Evolutionary conservation across 2,329 filamentous ascomycete species (phyloP).

Genomic region (Alternaria triticina): DNA sequence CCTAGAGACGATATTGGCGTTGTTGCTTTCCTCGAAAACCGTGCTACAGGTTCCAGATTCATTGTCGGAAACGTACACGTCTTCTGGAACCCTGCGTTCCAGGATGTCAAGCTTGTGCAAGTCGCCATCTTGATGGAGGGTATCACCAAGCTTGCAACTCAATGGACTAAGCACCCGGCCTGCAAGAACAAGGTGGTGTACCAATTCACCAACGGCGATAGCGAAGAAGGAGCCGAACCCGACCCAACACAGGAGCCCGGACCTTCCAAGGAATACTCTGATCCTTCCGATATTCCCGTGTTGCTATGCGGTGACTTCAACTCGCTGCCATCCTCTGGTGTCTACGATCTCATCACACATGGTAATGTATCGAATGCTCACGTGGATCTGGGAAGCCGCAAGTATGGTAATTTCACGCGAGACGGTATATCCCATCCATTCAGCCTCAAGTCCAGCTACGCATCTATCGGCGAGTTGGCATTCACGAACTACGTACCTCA

Average conservation of each 20-base stretch:
- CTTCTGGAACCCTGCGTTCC: constrained; percentile 89
- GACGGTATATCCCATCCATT: constrained; percentile 95
- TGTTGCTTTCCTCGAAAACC: constrained; percentile 90
- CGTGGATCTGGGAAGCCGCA: constrained; percentile 76
- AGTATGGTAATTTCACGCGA: constrained; percentile 91
- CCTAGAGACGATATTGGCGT: constrained; percentile 97
- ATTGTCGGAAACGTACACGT: constrained; percentile 95
- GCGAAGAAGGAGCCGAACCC: constrained; percentile 55
- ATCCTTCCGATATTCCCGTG: constrained; percentile 85
- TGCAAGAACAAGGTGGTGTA: constrained; percentile 77
- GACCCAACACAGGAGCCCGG: constrained; percentile 70
- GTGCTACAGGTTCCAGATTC: constrained; percentile 84
- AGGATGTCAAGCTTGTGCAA: constrained; percentile 96
- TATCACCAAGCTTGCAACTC: constrained; percentile 83
- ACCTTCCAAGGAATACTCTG: constrained; percentile 85
- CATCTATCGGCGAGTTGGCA: constrained; percentile 79
- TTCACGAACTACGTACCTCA: constrained; percentile 97
- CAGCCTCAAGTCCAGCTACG: constrained; percentile 89
- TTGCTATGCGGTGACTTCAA: constrained; percentile 97
- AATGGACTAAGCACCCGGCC: constrained; percentile 79
- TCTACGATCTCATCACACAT: constrained; percentile 86
- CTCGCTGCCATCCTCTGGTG: constrained; percentile 82
- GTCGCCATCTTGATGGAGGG: constrained; percentile 95
- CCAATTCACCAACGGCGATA: constrained; percentile 56
- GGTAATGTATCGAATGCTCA: constrained; percentile 81